Base-by-base conservation (phyloP, 2,329 filamentous ascomycete genomes). In the Sporothrix dimorphospora region DNA sequence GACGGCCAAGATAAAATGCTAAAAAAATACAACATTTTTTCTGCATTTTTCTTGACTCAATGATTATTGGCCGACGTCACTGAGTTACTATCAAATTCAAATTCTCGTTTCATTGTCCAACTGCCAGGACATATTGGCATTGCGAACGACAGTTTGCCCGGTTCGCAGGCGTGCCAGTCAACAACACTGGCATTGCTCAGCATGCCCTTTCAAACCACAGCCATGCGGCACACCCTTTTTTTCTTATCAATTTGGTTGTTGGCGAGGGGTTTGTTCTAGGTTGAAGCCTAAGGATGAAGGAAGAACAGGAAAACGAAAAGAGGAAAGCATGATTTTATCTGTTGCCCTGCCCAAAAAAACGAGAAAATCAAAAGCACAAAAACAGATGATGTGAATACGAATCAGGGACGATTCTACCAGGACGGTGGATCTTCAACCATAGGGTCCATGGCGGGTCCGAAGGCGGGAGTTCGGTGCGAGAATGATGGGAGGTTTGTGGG, bases 401-500 rank as follows among this genome's bases (percentile, higher is more conserved):
- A 30, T 34, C 40, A 11, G 16, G 24, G 61, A 7, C 14, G 40
- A 24, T 24, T 40, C 57, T 3, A n/a, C 9, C 6, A 16, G 21
- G 21, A n/a, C 47, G 47, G 16, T 24, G 34, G 12, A 1, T 11
- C 59, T 38, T n/a, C 7, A 19, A 16, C 2, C 6, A 65, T 12
- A 34, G 65, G 11, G 5, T 9, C 24, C 21, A 47, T 6, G 24
- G 67, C 38, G 38, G 51, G n/a, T 1, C 3, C 49, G n/a, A 34
- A 40, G 21, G 38, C n/a, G 30, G 34, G 66, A 57, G 49, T 16
- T 38, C 66, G 51, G 51, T 59, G 21, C 57, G 55, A 65, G 69
- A 71, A 71, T 65, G 27, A 40, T 14, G 69, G 69, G 69, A 53
- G 55, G 55, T 14, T 19, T 71, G 27, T 42, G 69, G 69, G 69